These are phyloP conservation scores for Colletotrichum sp. DNA, from an alignment of 2,329 filamentous ascomycete genomes.

Conservation along the genomic window DNA sequence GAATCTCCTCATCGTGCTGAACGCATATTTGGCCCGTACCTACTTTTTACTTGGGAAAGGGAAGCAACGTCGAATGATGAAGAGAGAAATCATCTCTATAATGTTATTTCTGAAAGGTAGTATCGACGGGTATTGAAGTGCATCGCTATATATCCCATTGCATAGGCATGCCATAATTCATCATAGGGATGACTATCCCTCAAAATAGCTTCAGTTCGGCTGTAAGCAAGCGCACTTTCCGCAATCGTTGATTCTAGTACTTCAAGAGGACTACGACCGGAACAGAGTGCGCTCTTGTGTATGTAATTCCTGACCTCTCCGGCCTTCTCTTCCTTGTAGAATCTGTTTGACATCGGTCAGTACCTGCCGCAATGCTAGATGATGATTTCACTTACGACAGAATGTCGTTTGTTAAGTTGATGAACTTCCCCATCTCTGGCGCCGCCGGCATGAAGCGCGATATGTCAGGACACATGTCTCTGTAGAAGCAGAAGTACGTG, in stretches of 20 bases:
- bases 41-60: rapidly evolving
- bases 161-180: conserved; percentile 26
- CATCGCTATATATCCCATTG: conserved; percentile 29
- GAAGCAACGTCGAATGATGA: not conserved
- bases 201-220: conserved; percentile 23
- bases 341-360: conserved; percentile 13
- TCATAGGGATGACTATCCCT: conserved; percentile 23
- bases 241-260: not conserved
- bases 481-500: conserved; percentile 31
- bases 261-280: not conserved
- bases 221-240: conserved; percentile 21
- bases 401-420: conserved; percentile 31
- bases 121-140: conserved; percentile 18
- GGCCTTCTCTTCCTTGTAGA: conserved; percentile 32
- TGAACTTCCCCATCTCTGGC: conserved; percentile 29
- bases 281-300: conserved; percentile 22
- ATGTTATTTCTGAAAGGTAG: conserved; percentile 14
- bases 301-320: conserved; percentile 31
- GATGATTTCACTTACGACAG: conserved; percentile 26
- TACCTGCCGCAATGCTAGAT: not conserved
- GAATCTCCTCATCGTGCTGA: not conserved
- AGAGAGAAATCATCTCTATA: not conserved
- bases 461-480: conserved; percentile 27
- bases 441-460: conserved; percentile 29
- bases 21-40: not conserved